Evolutionary conservation across 768 basidiomycete species (phyloP), one percentile per base, ranked within the genome.

Genomic region (Crassisporium funariophilum): DNA sequence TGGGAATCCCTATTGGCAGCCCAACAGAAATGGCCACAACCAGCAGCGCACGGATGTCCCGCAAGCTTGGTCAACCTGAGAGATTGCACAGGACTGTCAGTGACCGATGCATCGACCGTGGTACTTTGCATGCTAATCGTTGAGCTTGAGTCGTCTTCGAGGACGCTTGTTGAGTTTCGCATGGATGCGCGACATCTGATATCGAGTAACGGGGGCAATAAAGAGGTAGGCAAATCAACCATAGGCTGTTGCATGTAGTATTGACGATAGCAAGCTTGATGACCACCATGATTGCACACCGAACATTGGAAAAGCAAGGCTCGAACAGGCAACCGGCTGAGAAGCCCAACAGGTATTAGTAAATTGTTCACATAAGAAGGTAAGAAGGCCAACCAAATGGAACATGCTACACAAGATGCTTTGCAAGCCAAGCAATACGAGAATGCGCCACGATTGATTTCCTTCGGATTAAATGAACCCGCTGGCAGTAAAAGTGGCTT

Each of bases 1-100:
- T 62, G 54, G 17, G 47, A 31, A 38, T 50, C 54, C 12, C 57
- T 60, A 46, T 61, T 69, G 4, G 73, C 71, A 12, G 77, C 79
- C 88, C 88, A 91, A 55, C 89, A 92, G 54, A 76, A 77, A 67
- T 92, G 90, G 0, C 90, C 89, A 65, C 89, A 92, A 4, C 89
- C 90, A 34, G 87, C 79, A 11, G 87, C 86, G 65, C 90, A 91
- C 0, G 73, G 76, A 60, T 86, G 83, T 3, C 83, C 88, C 10
- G 68, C 60, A 25, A 79, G 58, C 40, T 55, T 65, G 13, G 53
- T 45, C 27, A 47, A 33, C 31, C 36, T 33, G 16, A 21, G 40
- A n/a, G n/a, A n/a, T 16, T 44, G 39, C 12, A 33, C 13, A 20
- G 46, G 50, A 36, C 51, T 60, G 12, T 50, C 59, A 29, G 50